These are phyloP conservation scores for Jaenimonas drosophilae DNA, from an alignment of 208 protist genomes.

Conservation along the genomic window DNA sequence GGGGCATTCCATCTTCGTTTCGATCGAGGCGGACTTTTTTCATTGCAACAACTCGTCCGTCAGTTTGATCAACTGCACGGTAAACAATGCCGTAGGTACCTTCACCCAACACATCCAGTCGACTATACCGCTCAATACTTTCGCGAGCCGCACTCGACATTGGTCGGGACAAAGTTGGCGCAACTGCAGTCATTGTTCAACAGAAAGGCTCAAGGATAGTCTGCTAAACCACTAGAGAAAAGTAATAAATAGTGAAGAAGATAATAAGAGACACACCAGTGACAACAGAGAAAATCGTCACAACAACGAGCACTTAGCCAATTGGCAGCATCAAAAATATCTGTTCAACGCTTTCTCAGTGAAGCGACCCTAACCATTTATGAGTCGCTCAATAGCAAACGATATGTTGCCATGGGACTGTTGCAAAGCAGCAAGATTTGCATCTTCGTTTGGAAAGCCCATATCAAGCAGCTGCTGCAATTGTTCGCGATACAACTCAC, in stretches of 20 bases:
- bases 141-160: no score
- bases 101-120: constrained; percentile 84
- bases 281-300: no score
- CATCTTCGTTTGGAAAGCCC: constrained; percentile 90
- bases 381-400: constrained; percentile 84
- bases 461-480: constrained; percentile 86
- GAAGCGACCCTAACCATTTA: constrained; percentile 28
- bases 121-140: constrained; percentile 84
- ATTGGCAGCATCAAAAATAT: no score
- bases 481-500: constrained; percentile 76
- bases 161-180: no score
- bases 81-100: constrained; percentile 92
- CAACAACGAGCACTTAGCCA: no score
- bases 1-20: constrained; percentile 97
- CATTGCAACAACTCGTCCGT: constrained; percentile 89
- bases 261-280: no score
- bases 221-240: no score
- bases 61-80: constrained; percentile 75
- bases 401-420: constrained; percentile 79
- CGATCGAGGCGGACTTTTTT: constrained; percentile 97
- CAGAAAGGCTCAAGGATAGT: no score
- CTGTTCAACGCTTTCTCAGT: constrained; percentile 6
- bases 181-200: constrained; percentile 48
- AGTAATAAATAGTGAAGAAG: no score
- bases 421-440: constrained; percentile 85